Conservation (phyloP, 2,329 filamentous ascomycete species). For the Helotiales sp. region DNA sequence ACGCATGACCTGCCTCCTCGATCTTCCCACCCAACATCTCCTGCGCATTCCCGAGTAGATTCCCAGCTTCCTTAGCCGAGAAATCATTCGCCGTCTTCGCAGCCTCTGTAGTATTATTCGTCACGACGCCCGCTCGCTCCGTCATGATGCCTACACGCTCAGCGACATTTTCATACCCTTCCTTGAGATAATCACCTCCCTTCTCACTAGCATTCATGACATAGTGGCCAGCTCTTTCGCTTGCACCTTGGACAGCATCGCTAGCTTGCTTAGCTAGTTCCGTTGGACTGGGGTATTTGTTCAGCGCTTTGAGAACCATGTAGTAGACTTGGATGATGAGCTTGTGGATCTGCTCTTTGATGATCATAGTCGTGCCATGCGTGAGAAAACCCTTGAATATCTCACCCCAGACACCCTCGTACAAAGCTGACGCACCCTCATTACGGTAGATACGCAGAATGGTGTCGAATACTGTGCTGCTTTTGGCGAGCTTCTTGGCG, state of each 20-base stretch:
- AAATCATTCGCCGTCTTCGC: constrained; percentile 28
- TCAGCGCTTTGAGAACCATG: constrained; percentile 56
- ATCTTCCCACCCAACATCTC: constrained; percentile 37
- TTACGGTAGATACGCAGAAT: constrained; percentile 61
- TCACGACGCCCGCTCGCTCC: constrained; percentile 29
- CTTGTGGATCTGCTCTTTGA: constrained; percentile 78
- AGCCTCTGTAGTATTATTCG: constrained; percentile 27
- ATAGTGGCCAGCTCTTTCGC: constrained; percentile 24
- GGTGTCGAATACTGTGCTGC: constrained; percentile 64
- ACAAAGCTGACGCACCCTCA: constrained; percentile 73
- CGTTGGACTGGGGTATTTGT: constrained; percentile 50
- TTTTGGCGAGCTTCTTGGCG: constrained; percentile 39
- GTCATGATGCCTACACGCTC: constrained; percentile 31
- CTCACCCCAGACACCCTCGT: constrained; percentile 77
- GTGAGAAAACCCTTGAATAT: constrained; percentile 83
- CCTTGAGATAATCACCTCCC: constrained; percentile 18
- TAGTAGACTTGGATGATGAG: constrained; percentile 76
- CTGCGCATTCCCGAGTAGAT: constrained; percentile 40
- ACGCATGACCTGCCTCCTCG: constrained; percentile 25
- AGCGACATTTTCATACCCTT: constrained; percentile 26
- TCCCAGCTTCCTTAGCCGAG: constrained; percentile 35
- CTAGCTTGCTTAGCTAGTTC: constrained; percentile 48
- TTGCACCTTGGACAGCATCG: constrained; percentile 33
- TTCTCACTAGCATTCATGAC: constrained; percentile 26
- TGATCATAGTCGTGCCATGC: constrained; percentile 85